phyloP scores from a whole-genome alignment of 169 alveolate species.

The Eimeria acervulina region DNA sequence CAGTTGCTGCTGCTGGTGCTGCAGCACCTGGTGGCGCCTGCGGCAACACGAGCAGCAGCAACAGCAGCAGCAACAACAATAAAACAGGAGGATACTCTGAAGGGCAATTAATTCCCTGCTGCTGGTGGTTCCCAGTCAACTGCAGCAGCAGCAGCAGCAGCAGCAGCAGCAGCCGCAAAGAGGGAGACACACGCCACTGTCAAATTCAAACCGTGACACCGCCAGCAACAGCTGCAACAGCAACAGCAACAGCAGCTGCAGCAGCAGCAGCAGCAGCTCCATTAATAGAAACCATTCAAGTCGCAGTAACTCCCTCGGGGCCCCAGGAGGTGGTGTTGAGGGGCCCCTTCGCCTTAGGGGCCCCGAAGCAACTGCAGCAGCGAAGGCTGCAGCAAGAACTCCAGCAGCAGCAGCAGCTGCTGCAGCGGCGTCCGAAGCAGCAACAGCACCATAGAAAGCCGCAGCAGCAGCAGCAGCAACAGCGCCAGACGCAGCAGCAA shows the following conservation, averaged over 20 bases:
- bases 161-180: constrained; percentile 17
- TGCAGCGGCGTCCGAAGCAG: background rate
- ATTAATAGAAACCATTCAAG: background rate
- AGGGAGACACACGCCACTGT: constrained; percentile 2
- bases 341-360: too few relatives aligned
- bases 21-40: too few relatives aligned
- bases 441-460: too few relatives aligned
- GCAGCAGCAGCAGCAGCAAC: too few relatives aligned
- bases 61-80: background rate
- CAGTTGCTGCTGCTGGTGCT: background rate
- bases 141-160: constrained; percentile 28
- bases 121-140: constrained; percentile 35
- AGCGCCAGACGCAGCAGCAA: too few relatives aligned
- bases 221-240: background rate
- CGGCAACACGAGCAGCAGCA: background rate
- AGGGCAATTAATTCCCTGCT: background rate
- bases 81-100: background rate
- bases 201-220: background rate
- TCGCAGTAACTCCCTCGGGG: too few relatives aligned
- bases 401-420: too few relatives aligned
- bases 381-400: too few relatives aligned
- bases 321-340: too few relatives aligned
- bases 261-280: constrained; percentile 24
- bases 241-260: background rate
- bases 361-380: too few relatives aligned